Conservation (phyloP, 169 alveolate genomes). For the Eimeria maxima region DNA sequence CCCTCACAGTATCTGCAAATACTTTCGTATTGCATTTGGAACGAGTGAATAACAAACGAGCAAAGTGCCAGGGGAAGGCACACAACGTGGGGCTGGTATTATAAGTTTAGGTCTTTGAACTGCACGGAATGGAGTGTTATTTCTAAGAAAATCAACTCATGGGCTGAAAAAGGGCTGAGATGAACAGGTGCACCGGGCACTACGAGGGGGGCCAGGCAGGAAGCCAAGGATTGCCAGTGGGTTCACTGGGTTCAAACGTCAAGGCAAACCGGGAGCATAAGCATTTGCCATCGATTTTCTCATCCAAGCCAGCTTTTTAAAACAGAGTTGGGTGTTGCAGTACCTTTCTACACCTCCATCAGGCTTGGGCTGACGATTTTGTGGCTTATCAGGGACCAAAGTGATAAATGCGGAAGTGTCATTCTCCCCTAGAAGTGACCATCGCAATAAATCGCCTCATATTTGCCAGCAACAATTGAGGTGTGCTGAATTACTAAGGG, state of each 20-base stretch:
- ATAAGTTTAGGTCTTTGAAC: not conserved
- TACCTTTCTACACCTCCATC: not conserved
- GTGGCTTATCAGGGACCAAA: not conserved
- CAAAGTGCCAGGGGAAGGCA: not conserved
- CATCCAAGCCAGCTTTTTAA: not conserved
- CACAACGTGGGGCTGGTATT: not conserved
- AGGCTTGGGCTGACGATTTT: not conserved
- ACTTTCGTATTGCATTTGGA: not conserved
- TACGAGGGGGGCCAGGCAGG: no score
- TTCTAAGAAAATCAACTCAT: not conserved
- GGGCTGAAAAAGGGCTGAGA: not conserved
- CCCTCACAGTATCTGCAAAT: not conserved
- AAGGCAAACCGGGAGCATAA: not conserved
- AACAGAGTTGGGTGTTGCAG: not conserved
- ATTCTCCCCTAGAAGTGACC: not conserved
- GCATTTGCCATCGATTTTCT: not conserved
- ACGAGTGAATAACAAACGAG: not conserved
- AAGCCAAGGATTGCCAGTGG: not conserved
- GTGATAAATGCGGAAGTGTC: not conserved
- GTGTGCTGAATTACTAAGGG: not conserved
- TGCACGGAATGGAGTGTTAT: not conserved
- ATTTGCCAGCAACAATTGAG: not conserved
- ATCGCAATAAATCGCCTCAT: not conserved
- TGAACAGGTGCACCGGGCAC: constrained; percentile 9
- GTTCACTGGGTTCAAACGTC: not conserved